Evolutionary conservation across 2,329 filamentous ascomycete genomes (phyloP), one percentile per base, ranked within the genome.

Genomic region (Monosporascus sp.): DNA sequence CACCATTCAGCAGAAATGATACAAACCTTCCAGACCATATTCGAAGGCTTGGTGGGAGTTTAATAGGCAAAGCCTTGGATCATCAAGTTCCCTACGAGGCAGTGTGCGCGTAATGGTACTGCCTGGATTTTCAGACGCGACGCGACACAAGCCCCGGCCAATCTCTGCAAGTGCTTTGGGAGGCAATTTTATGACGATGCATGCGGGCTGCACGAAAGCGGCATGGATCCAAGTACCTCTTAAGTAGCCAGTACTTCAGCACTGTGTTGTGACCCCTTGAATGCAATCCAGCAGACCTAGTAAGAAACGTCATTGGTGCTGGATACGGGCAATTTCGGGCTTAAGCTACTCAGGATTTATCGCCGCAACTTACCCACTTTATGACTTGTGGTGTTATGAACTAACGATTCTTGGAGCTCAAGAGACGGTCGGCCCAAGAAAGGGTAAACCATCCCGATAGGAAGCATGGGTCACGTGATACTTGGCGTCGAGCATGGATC

Each of bases 121-220:
- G 24, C 42, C 42, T 46, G 42, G 24, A 27, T 46, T 46, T 57
- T 48, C n/a, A 48, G 51, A 54, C 52, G 52, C 54, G 52, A 57
- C 54, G 52, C 42, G 42, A 25, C 20, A 46, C 24, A 31, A 25
- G 42, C 14, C 5, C 22, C 24, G n/a, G 24, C 42, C 42, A 46
- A 25, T 46, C 14, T 27, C 22, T 25, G 24, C 22, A 27, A 27
- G 38, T 41, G 38, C 38, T 41, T 41, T n/a, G 38, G 42, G 22
- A 46, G 42, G 42, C 42, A 46, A 25, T 46, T 46, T 42, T 24
- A 42, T 42, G 17, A 14, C 20, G 20, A 46, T 18, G 42, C 48
- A 63, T 61, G 54, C 53, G 56, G 54, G 50, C 58, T 61, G 58
- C 61, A 63, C 51, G 63, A 57, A 55, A 59, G 58, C 56, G 60